Evolutionary conservation across 2,329 filamentous ascomycete species (phyloP), one percentile per base, ranked within the genome.

Genomic region (Pseudofabraea citricarpa): DNA sequence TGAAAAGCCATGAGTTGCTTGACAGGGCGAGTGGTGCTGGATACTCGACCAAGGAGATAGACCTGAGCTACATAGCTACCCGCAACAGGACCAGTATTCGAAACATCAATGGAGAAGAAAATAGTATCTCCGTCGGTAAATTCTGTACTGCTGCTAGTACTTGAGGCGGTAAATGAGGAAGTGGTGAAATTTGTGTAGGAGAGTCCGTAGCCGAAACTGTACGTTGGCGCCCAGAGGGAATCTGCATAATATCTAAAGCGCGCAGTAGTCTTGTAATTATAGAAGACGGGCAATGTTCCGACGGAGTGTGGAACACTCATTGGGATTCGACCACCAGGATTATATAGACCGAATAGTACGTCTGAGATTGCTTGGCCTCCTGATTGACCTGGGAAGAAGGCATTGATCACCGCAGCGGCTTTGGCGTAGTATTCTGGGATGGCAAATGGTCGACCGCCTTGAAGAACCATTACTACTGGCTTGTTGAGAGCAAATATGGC

Each of bases 51-150:
- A 4, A 72, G 52, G 5, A 65, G 52, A 45, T 73, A 72, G 4
- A 50, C 42, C 67, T 89, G 84, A 0, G 77, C 68, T 0, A 87
- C 77, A 53, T 85, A 81, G 44, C 81, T 79, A 16, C 83, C 83
- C 5, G 64, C 60, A 0, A 79, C 64, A 0, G 55, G 58, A 23
- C 85, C 85, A 5, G 69, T 76, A 68, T 90, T 89, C 44, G 70
- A 72, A 27, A 90, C 66, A 2, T 70, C 77, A 0, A 75, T 75
- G 0, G 74, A 56, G 46, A 72, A 73, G 2, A 40, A 52, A 7
- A 73, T 59, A 0, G 46, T 62, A 22, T 61, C 57, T 21, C 15
- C 41, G 13, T 22, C 16, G 4, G 52, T 54, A 2, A 48, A 51
- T 0, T 52, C 48, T 7, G 22, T 15, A 18, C 35, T 23, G n/a